Conservation (phyloP, 495 filamentous ascomycete species). For the Podospora conica region DNA sequence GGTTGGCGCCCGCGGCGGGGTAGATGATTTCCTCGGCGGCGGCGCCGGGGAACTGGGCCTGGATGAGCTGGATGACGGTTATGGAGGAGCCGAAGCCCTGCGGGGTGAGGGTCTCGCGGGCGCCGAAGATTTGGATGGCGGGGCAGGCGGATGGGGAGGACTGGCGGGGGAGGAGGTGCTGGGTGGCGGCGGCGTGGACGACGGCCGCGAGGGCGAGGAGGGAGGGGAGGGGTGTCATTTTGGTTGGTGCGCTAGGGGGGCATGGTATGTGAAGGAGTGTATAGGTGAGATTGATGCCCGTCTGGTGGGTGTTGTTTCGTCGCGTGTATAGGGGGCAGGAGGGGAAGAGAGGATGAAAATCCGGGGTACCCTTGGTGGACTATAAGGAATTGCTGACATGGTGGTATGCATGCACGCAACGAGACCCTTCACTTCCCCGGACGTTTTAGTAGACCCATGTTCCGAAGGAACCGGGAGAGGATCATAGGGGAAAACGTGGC, state of each 20-base stretch:
- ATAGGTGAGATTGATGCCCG: not conserved
- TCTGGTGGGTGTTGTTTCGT: not conserved
- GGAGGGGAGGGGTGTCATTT: not conserved
- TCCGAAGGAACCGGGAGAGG: not conserved
- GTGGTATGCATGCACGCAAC: not conserved
- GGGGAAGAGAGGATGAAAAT: not conserved
- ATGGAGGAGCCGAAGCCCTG: slow-evolving; percentile 48
- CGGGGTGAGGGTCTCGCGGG: slow-evolving; percentile 53
- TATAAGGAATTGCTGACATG: not conserved
- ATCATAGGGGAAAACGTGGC: not conserved
- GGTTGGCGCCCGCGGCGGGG: slow-evolving; percentile 49
- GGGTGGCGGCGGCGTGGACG: not conserved
- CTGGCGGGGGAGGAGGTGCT: not conserved
- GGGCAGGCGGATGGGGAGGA: slow-evolving; percentile 33
- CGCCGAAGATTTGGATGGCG: slow-evolving; percentile 52
- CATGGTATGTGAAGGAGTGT: not conserved
- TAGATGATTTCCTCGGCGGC: slow-evolving; percentile 52
- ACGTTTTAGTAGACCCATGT: not conserved
- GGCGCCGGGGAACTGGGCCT: slow-evolving; percentile 42
- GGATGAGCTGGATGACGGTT: slow-evolving; percentile 46
- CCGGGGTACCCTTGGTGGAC: not conserved
- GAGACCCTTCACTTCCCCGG: not conserved
- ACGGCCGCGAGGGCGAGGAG: not conserved
- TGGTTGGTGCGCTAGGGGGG: not conserved
- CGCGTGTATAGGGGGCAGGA: no score